These are phyloP conservation scores for Rhynchospora pubera DNA, from an alignment of 176 grass and related monocot species.

Conservation along the genomic window DNA sequence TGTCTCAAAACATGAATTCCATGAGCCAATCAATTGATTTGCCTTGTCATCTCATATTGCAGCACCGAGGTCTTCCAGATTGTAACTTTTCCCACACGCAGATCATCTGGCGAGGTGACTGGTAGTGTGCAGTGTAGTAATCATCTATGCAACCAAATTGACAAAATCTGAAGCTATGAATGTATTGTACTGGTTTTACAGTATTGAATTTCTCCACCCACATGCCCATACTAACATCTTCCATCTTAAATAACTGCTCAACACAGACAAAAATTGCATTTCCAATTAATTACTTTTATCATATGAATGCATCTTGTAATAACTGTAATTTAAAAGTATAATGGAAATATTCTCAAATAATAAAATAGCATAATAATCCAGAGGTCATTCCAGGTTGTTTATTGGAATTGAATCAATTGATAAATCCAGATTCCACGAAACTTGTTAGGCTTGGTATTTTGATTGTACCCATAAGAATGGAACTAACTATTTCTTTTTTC, in stretches of 20 bases:
- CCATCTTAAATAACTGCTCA: conserved; percentile 95
- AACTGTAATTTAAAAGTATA: background rate
- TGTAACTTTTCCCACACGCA: conserved; percentile 80
- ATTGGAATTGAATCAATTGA: background rate
- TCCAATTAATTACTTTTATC: background rate
- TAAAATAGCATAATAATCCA: background rate
- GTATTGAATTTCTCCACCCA: conserved; percentile 78
- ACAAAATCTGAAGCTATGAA: conserved; percentile 61
- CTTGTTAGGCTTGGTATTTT: no score
- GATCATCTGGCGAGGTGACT: conserved; percentile 79
- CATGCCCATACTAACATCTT: conserved; percentile 97
- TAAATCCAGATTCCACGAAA: background rate
- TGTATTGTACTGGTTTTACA: conserved; percentile 47
- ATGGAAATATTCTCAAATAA: background rate
- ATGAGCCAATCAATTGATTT: background rate
- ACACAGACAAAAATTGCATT: background rate
- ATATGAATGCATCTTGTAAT: background rate
- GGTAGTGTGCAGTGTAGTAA: conserved; percentile 82
- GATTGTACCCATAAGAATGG: no score
- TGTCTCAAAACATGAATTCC: background rate
- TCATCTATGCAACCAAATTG: conserved; percentile 66
- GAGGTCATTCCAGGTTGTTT: background rate
- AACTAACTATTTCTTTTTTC: no score
- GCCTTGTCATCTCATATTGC: conserved; percentile 55
- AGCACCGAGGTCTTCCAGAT: conserved; percentile 53